phyloP scores from a whole-genome alignment of 345 rosid species.

The Trapa bicornis region DNA sequence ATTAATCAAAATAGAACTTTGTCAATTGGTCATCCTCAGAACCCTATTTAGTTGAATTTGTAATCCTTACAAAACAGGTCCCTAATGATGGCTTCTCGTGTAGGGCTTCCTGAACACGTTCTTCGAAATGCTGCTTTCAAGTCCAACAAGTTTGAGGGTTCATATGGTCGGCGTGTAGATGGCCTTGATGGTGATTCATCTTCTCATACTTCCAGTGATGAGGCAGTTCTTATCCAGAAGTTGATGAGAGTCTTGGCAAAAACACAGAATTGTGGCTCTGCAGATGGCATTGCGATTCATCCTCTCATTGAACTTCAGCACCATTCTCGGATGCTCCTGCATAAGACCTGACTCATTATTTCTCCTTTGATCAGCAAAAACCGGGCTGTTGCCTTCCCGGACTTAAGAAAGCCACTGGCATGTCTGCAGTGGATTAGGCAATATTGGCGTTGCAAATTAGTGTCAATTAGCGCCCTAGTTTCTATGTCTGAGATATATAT shows the following conservation, averaged over 20 bases:
- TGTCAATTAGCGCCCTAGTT: background rate
- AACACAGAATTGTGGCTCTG: conserved; percentile 10
- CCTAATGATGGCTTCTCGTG: background rate
- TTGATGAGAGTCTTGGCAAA: conserved; percentile 18
- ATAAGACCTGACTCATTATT: conserved; percentile 14
- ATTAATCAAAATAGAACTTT: background rate
- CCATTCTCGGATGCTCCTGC: conserved; percentile 32
- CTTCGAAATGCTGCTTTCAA: conserved; percentile 54
- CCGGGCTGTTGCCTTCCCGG: background rate
- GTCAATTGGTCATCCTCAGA: background rate
- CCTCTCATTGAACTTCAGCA: conserved; percentile 34
- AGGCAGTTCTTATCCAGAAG: conserved; percentile 25
- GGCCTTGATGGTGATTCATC: conserved; percentile 6
- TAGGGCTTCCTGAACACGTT: conserved; percentile 67
- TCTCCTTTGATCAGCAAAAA: background rate
- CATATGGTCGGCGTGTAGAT: conserved; percentile 32
- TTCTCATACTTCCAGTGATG: conserved; percentile 9
- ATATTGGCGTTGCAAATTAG: background rate
- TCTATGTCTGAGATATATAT: background rate
- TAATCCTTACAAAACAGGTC: background rate
- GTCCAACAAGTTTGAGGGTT: conserved; percentile 59
- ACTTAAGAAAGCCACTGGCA: background rate
- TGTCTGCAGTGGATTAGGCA: background rate
- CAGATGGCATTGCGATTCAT: conserved; percentile 7
- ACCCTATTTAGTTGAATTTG: background rate